Percentiles rank a stretch among this genome's conserved stretches.
phyloP scores from a whole-genome alignment of 2,329 filamentous ascomycete species.

The Cercospora brassicicola region DNA sequence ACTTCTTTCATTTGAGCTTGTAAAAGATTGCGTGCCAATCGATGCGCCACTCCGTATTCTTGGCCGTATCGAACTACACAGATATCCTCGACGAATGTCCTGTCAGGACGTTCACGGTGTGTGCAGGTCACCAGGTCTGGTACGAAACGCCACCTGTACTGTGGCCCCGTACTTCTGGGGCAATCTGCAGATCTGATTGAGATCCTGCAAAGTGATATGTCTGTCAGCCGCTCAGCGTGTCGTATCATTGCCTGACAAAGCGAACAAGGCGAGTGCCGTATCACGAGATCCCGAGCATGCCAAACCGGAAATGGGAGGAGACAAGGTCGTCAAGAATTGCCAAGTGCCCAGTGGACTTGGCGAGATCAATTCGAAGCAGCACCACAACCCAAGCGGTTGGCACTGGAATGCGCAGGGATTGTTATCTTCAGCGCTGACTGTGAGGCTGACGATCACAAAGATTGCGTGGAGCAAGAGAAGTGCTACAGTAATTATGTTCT shows the following conservation, averaged over 20 bases:
- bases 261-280: not conserved
- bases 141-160: not conserved
- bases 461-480: not conserved
- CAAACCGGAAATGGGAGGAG: slow-evolving; percentile 12
- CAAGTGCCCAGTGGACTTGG: slow-evolving; percentile 10
- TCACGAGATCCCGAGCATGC: not conserved
- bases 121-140: not conserved
- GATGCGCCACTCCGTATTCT: not conserved
- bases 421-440: not conserved
- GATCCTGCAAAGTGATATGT: not conserved
- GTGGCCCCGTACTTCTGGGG: not conserved
- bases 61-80: not conserved
- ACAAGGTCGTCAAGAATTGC: slow-evolving; percentile 7
- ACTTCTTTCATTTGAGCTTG: not conserved
- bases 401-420: not conserved
- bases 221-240: not conserved
- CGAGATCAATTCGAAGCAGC: not conserved
- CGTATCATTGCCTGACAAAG: slow-evolving; percentile 1
- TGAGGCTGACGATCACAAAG: not conserved
- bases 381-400: not conserved
- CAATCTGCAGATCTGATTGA: not conserved
- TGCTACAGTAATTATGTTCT: not conserved
- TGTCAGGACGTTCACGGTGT: not conserved
- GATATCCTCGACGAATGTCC: not conserved
- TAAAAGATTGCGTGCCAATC: not conserved